Percentiles rank a stretch among this genome's conserved stretches.
phyloP scores from a whole-genome alignment of 768 basidiomycete species.

The Artomyces pyxidatus region DNA sequence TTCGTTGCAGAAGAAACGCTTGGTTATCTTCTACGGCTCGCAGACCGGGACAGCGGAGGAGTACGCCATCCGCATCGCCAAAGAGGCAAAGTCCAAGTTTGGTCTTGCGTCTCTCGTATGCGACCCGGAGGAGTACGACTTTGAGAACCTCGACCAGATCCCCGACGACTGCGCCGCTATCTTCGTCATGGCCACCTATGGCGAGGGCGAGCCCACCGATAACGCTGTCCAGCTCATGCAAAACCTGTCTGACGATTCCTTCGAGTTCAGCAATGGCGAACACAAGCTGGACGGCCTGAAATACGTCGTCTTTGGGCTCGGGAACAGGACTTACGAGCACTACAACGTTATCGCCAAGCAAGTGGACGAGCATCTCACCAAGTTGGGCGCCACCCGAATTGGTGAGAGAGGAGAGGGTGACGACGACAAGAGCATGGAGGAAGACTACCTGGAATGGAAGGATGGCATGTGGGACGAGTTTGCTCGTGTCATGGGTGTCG shows the following conservation, averaged over 20 bases:
- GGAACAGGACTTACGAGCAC: conserved; percentile 92
- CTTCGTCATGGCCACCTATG: conserved; percentile 97
- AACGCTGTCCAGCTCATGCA: conserved; percentile 94
- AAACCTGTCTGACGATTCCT: conserved; percentile 78
- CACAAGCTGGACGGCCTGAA: conserved; percentile 76
- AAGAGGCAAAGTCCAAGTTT: conserved; percentile 95
- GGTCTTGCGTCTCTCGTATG: conserved; percentile 94
- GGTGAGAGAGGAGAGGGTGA: conserved; percentile 94
- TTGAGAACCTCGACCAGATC: conserved; percentile 88
- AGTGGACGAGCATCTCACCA: conserved; percentile 62
- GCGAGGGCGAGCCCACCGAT: conserved; percentile 98
- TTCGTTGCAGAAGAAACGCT: conserved; percentile 78
- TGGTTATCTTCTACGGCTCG: conserved; percentile 96
- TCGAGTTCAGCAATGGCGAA: conserved; percentile 78
- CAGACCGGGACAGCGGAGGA: conserved; percentile 99
- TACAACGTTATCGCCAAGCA: conserved; percentile 86
- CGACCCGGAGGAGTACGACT: conserved; percentile 98
- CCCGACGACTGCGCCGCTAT: conserved; percentile 84
- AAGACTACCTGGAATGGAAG: conserved; percentile 99
- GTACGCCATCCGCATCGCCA: conserved; percentile 94
- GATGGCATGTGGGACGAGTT: conserved; percentile 95
- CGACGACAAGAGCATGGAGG: conserved; percentile 99
- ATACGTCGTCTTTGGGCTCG: conserved; percentile 92
- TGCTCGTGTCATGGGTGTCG: conserved; percentile 73
- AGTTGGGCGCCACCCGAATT: conserved; percentile 79